Conservation (phyloP, 768 basidiomycete species). For the Termitomyces sp. region DNA sequence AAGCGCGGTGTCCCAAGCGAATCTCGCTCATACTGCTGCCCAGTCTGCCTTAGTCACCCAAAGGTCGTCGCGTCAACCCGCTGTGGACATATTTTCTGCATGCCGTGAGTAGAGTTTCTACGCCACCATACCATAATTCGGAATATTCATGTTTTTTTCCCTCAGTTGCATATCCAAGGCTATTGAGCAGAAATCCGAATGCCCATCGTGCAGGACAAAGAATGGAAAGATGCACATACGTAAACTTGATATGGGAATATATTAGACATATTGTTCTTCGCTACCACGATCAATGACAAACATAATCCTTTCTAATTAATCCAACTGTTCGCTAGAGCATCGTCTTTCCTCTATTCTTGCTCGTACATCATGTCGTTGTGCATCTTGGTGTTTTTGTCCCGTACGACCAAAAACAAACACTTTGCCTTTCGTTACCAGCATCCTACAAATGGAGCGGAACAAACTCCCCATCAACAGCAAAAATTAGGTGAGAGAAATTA, state of each 20-base stretch:
- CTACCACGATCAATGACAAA: background rate
- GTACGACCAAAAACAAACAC: no score
- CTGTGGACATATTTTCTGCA: slow-evolving; percentile 12
- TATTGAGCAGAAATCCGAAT: slow-evolving; percentile 1
- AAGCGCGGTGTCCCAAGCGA: slow-evolving; percentile 1
- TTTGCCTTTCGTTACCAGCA: no score
- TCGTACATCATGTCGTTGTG: no score
- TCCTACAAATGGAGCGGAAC: background rate
- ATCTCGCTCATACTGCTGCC: slow-evolving; percentile 5
- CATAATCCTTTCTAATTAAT: background rate
- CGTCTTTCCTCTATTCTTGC: no score
- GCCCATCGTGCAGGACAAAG: slow-evolving; percentile 5
- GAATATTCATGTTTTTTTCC: background rate
- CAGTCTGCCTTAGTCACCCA: slow-evolving; percentile 2
- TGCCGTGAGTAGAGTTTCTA: background rate
- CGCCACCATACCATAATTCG: no score
- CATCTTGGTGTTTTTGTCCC: no score
- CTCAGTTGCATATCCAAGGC: slow-evolving; percentile 5
- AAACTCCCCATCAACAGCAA: background rate
- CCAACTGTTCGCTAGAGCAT: no score
- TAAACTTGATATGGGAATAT: slow-evolving; percentile 6
- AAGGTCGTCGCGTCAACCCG: slow-evolving; percentile 1
- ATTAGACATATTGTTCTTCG: background rate
- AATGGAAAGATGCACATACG: background rate
- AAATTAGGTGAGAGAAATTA: background rate